A percentile compares a stretch with the other conserved stretches of the same genome.
Conservation (phyloP, 2,329 filamentous ascomycete genomes). For the Hypocreales sp. region DNA sequence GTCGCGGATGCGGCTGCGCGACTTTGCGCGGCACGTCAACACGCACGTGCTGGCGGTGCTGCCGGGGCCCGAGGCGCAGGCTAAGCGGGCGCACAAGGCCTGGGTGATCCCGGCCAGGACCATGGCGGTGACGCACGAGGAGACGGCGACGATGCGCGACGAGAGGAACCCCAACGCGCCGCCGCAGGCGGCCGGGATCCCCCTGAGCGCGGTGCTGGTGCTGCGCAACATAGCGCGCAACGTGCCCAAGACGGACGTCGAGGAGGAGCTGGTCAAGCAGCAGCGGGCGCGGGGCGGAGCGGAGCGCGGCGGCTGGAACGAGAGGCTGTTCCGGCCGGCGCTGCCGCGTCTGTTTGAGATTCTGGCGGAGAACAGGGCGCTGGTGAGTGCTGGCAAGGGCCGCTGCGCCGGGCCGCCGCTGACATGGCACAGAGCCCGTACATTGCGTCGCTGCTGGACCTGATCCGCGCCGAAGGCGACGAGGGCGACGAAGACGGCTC, state of each 20-base stretch:
- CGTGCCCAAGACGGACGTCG: constrained; percentile 42
- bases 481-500: constrained; percentile 5
- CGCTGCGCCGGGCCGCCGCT: constrained; percentile 2
- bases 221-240: constrained; percentile 64
- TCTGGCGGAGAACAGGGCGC: constrained; percentile 49
- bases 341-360: constrained; percentile 51
- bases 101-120: constrained; percentile 41
- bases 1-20: constrained; percentile 27
- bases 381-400: constrained; percentile 26
- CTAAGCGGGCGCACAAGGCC: constrained; percentile 10
- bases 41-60: constrained; percentile 42
- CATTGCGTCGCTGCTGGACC: constrained; percentile 22
- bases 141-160: constrained; percentile 39
- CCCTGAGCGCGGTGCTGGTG: constrained; percentile 63
- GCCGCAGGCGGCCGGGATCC: constrained; percentile 57
- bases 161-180: constrained; percentile 41
- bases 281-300: constrained; percentile 26
- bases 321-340: constrained; percentile 50
- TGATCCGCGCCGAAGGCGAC: constrained; percentile 16
- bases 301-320: constrained; percentile 43
- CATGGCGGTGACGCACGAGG: constrained; percentile 36
- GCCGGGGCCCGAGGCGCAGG: constrained; percentile 7
- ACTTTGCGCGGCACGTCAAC: constrained; percentile 49
- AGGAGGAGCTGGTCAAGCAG: constrained; percentile 35
- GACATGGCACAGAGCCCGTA: constrained; percentile 19